Evolutionary conservation across 345 rosid genomes (phyloP), one percentile per base, ranked within the genome.

Genomic region (Psidium guajava): DNA sequence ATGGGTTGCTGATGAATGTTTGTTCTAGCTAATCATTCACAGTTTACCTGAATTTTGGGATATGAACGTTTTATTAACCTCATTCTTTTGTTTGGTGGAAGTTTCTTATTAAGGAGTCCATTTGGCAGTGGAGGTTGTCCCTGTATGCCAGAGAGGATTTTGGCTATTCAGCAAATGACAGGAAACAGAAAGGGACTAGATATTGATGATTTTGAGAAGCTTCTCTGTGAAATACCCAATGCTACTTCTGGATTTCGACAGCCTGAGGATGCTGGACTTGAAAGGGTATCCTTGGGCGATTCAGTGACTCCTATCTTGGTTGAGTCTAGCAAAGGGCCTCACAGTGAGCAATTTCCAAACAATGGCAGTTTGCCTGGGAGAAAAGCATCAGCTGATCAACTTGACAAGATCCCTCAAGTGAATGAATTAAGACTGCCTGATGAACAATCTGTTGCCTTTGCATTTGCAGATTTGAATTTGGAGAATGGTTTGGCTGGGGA

Each of bases 191-290:
- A 88, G 84, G 96, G 91, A 85, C 58, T 83, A 50, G 98, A 94
- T 85, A 89, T 87, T 82, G 98, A 94, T 89, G 98, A 95, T 85
- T 86, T 94, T 81, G 98, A 94, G 87, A 93, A 89, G 90, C 94
- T 95, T 89, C 95, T 95, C 11, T 88, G 95, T 36, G 98, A 94
- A 93, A 93, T 94, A 85, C 98, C 98, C 0, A 92, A 91, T 86
- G 95, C 94, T 83, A 95, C 95, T 81, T 92, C 93, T 54, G 94
- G 92, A 75, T 89, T 86, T 85, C 87, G 88, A 51, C 91, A 91
- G 74, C 88, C 87, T 75, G 93, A 91, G 83, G 93, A 90, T 80
- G 86, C 87, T 84, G 88, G 85, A 82, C 84, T 86, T 4, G 87
- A 87, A 85, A 64, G 82, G 83, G 85, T 58, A 82, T 84, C 90